Evolutionary conservation across 441 rosid species (phyloP), one percentile per base, ranked within the genome.

Genomic region (Pelargonium citronellum): DNA sequence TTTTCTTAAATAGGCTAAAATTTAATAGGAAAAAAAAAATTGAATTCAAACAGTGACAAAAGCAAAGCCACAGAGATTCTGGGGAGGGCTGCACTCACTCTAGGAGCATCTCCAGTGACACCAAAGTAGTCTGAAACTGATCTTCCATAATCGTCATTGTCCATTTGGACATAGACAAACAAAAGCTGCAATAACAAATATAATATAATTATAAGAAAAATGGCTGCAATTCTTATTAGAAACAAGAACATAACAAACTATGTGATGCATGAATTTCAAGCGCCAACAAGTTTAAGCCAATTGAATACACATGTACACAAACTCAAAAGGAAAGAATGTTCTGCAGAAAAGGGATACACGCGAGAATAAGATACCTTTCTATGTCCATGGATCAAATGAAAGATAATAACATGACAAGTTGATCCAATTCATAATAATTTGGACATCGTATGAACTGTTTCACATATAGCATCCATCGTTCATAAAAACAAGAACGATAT

Each of bases 41-140:
- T 66, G 16, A 17, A 20, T 7, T 8, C 19, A 20, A 46, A 10
- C 44, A 49, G 55, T 11, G 46, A 53, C 49, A 39, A 0, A 49
- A 13, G 5, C 24, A 58, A 20, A 24, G 46, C 11, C 57, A 49
- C 17, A 2, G n/a, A 49, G 57, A 49, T 49, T 49, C 0, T 13
- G 16, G 17, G 58, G 17, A 57, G 17, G 57, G 30, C 11, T 7
- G 60, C 43, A 73, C 73, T 79, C 84, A 90, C 98, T 57, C 73
- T 81, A 69, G 99, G 90, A 73, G 83, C 89, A 74, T 79, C 77
- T 69, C 91, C 95, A 19, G 84, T 69, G 67, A 95, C 82, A 69
- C 98, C 98, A 76, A 95, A 95, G 78, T 92, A 92, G 4, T 95
- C 96, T 69, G 99, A 87, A 39, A 95, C 97, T 44, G 96, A 97